Evolutionary conservation across 2,329 filamentous ascomycete species (phyloP).

Genomic region (Dissoconium aciculare): DNA sequence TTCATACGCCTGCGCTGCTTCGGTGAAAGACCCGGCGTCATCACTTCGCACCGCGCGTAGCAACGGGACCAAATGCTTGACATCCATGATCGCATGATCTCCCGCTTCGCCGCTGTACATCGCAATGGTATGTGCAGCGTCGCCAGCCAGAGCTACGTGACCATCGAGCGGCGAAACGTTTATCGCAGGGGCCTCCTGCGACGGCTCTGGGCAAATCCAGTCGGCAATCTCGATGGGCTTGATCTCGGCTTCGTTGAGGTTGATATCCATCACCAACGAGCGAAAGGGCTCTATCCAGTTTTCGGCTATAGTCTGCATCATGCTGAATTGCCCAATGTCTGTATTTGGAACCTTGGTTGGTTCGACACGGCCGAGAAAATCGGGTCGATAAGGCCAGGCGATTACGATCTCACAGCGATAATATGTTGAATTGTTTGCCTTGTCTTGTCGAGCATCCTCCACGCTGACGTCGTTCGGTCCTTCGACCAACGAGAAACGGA

Average conservation of each 20-base stretch:
- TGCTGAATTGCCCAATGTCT: constrained; percentile 12
- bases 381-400: constrained; percentile 31
- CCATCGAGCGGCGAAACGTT: constrained; percentile 10
- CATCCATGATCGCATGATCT: constrained; percentile 13
- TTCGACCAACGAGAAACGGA: constrained; percentile 39
- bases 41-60: constrained; percentile 4
- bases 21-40: constrained; percentile 4
- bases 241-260: constrained; percentile 6
- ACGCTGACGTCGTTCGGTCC: neutral
- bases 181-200: neutral
- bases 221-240: constrained; percentile 10
- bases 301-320: constrained; percentile 9
- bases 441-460: constrained; percentile 2
- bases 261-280: constrained; percentile 8
- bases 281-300: constrained; percentile 11
- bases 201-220: constrained; percentile 6
- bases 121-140: constrained; percentile 28
- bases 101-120: constrained; percentile 15
- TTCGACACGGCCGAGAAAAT: constrained; percentile 10
- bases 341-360: constrained; percentile 29
- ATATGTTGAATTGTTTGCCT: constrained; percentile 1
- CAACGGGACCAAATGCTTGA: constrained; percentile 6
- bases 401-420: constrained; percentile 27
- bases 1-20: constrained; percentile 8
- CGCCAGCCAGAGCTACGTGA: constrained; percentile 26